A percentile compares a stretch with the other conserved stretches of the same genome.
These are phyloP conservation scores for Ophiostoma sp. DNA, from an alignment of 2,329 filamentous ascomycete species.

Conservation along the genomic window DNA sequence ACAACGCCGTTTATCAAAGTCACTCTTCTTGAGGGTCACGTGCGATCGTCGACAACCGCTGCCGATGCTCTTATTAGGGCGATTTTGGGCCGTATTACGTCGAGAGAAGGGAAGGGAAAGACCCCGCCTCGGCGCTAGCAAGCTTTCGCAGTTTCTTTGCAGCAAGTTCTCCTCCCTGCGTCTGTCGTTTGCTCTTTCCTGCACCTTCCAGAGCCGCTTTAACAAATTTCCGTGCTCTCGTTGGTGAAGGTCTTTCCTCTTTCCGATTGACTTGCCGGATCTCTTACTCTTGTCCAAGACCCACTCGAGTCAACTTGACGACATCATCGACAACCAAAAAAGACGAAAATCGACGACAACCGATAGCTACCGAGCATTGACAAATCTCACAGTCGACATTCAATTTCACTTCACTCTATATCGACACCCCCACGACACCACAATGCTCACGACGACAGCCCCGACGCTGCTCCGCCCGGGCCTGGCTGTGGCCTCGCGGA, in stretches of 20 bases:
- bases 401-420: not conserved
- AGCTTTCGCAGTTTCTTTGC: not conserved
- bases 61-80: not conserved
- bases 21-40: not conserved
- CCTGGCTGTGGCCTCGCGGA: slow-evolving; percentile 23
- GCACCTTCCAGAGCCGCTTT: slow-evolving; percentile 3
- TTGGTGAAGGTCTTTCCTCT: not conserved
- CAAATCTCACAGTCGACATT: no score
- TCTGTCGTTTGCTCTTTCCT: not conserved
- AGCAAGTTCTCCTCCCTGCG: not conserved
- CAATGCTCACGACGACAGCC: slow-evolving; percentile 27
- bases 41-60: not conserved
- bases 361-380: not conserved
- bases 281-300: not conserved
- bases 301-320: not conserved
- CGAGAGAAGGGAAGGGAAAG: no score
- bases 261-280: not conserved
- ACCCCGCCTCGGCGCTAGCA: slow-evolving; percentile 7
- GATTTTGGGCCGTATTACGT: slow-evolving; percentile 10
- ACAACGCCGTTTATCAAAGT: not conserved
- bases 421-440: not conserved
- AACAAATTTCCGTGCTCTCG: slow-evolving; percentile 15
- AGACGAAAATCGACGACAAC: not conserved
- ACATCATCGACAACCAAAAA: not conserved
- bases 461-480: slow-evolving; percentile 26